These are phyloP conservation scores for Yamagishiella unicocca DNA, from an alignment of 139 green algal genomes.

Conservation along the genomic window DNA sequence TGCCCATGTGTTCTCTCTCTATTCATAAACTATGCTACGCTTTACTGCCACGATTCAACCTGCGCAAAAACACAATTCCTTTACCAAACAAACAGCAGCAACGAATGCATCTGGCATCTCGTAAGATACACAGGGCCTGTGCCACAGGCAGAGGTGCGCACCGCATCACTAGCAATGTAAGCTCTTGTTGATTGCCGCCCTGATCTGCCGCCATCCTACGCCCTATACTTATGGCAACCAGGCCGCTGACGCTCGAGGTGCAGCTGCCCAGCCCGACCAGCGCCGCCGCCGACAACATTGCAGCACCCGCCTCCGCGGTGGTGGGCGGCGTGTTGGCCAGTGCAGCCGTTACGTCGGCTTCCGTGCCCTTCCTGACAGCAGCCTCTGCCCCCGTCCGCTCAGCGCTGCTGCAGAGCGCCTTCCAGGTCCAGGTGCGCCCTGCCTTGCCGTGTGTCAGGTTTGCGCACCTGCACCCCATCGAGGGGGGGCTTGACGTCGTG, in stretches of 20 bases:
- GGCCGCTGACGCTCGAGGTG: not conserved
- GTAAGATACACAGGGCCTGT: not conserved
- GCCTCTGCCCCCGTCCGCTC: not conserved
- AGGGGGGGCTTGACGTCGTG: too few relatives aligned
- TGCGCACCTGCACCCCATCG: too few relatives aligned
- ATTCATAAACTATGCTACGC: too few relatives aligned
- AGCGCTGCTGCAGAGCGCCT: slow-evolving; percentile 5
- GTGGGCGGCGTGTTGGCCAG: not conserved
- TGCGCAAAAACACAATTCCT: too few relatives aligned
- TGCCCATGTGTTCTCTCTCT: too few relatives aligned
- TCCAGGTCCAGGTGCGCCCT: not conserved
- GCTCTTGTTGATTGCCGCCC: not conserved
- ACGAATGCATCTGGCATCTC: not conserved
- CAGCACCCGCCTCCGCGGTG: not conserved
- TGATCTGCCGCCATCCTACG: not conserved
- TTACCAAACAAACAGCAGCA: not conserved
- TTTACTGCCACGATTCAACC: too few relatives aligned
- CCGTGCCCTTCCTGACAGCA: not conserved
- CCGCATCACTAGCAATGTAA: not conserved
- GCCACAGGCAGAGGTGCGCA: not conserved
- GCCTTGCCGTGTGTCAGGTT: too few relatives aligned
- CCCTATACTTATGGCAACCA: not conserved
- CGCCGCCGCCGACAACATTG: not conserved
- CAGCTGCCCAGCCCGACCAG: not conserved
- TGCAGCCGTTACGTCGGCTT: not conserved